Evolutionary conservation across 2,329 filamentous ascomycete species (phyloP).

Genomic region (Aureobasidium sp.): DNA sequence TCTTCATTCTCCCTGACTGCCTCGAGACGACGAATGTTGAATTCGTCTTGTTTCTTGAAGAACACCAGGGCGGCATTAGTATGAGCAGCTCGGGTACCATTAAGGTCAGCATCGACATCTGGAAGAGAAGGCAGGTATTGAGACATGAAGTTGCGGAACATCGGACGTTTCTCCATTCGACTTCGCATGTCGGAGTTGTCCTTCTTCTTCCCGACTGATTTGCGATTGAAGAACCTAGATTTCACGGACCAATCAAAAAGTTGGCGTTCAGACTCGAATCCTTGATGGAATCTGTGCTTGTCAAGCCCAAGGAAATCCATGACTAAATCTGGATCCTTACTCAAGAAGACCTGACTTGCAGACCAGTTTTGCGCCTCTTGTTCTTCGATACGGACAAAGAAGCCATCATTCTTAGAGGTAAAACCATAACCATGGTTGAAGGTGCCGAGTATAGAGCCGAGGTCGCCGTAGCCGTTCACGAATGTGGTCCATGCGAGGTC

Average conservation of each 20-base stretch:
- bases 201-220: slow-evolving; percentile 23
- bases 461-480: slow-evolving; percentile 64
- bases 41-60: slow-evolving; percentile 24
- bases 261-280: slow-evolving; percentile 49
- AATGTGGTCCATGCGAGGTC: slow-evolving; percentile 58
- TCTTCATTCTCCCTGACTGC: slow-evolving; percentile 20
- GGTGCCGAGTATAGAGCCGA: slow-evolving; percentile 59
- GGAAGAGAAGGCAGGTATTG: slow-evolving; percentile 49
- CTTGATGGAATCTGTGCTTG: slow-evolving; percentile 42
- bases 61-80: slow-evolving; percentile 46
- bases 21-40: slow-evolving; percentile 16
- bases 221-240: slow-evolving; percentile 53
- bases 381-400: slow-evolving; percentile 61
- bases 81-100: slow-evolving; percentile 39
- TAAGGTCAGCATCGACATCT: slow-evolving; percentile 17
- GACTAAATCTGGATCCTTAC: slow-evolving; percentile 47
- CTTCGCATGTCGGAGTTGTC: slow-evolving; percentile 49
- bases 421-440: slow-evolving; percentile 56
- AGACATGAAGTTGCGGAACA: slow-evolving; percentile 56
- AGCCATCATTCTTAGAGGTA: slow-evolving; percentile 54
- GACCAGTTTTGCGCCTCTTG: slow-evolving; percentile 54
- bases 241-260: slow-evolving; percentile 56
- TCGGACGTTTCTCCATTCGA: slow-evolving; percentile 48
- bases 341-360: slow-evolving; percentile 52
- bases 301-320: slow-evolving; percentile 60